phyloP scores from a whole-genome alignment of 2,329 filamentous ascomycete species.

The Lasiodiplodia citricola region DNA sequence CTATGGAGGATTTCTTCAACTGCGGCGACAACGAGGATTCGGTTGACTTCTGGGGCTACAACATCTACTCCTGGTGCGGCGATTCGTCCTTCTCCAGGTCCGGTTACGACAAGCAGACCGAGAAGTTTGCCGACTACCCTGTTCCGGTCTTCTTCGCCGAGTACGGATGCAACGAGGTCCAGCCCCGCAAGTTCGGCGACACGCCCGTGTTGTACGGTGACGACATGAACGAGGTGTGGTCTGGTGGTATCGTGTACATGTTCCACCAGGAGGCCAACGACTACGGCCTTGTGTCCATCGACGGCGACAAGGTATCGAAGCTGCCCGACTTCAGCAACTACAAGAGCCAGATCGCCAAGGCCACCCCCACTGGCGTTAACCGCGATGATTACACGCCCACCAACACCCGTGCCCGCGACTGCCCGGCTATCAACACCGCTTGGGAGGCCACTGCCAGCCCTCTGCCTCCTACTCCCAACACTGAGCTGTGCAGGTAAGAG shows the following conservation, averaged over 20 bases:
- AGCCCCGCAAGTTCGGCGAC: slow-evolving; percentile 82
- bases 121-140: slow-evolving; percentile 87
- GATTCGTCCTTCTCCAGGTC: slow-evolving; percentile 77
- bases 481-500: slow-evolving; percentile 67
- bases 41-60: slow-evolving; percentile 99
- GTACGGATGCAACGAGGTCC: slow-evolving; percentile 87
- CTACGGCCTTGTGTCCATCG: slow-evolving; percentile 76
- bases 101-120: slow-evolving; percentile 79
- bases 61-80: slow-evolving; percentile 99
- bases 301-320: slow-evolving; percentile 65
- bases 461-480: slow-evolving; percentile 84
- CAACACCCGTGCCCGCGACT: slow-evolving; percentile 70
- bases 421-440: slow-evolving; percentile 68
- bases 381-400: slow-evolving; percentile 71
- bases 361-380: slow-evolving; percentile 69
- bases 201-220: slow-evolving; percentile 78
- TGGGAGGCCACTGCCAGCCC: slow-evolving; percentile 72
- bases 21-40: slow-evolving; percentile 69
- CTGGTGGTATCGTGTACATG: slow-evolving; percentile 98
- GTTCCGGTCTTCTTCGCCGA: slow-evolving; percentile 98
- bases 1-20: slow-evolving; percentile 93
- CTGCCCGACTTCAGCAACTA: slow-evolving; percentile 78
- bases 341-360: slow-evolving; percentile 70
- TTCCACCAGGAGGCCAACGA: slow-evolving; percentile 92
- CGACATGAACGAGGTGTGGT: slow-evolving; percentile 87